Base-by-base conservation (phyloP, 1,139 yeast genomes). In the Komagataea norvegica region DNA sequence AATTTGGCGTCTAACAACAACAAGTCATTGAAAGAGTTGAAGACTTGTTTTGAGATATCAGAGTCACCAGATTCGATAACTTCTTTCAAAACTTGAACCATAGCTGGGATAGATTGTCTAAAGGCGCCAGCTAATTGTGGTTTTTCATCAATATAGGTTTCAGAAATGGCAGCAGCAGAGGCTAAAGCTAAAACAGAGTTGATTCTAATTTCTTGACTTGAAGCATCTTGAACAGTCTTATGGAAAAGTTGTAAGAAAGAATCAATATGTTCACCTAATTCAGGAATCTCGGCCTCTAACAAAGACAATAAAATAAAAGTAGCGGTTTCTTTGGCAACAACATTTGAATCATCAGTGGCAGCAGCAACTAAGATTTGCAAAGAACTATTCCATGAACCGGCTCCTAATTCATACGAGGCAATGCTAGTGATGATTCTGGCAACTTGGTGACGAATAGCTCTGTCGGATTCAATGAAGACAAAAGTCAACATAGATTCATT, bases 381-480 rank as follows among this genome's bases (percentile, higher is more conserved):
- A 50, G 91, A 73, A 34, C 79, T 82, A 7, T 81, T 75, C 97
- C 98, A 91, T 52, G 75, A 62, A 48, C 72, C 65, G 30, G 69
- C 64, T 33, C 72, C 77, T 48, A 88, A 68, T 59, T 91, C 97
- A 38, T 70, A 62, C 48, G 78, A 79, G 31, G 88, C 95, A 55
- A 91, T 85, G 32, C 89, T 81, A 22, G 96, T 80, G 49, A 91
- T 79, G 41, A 89, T 86, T 61, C 96, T 78, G 9, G 97, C 88
- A 41, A 84, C 74, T 20, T 95, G 79, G 64, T 91, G 97, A 64
- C 96, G 79, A 45, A 89, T 83, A 43, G 77, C 68, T 55, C 85
- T 78, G 43, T 74, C 68, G 39, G 68, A 64, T 58, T 79, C 84
- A 36, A 70, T 68, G 61, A 88, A 79, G 31, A 95, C 79, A 47